Evolutionary conservation across 2,329 filamentous ascomycete species (phyloP), one percentile per base, ranked within the genome.

Genomic region (Graphiopsis chlorocephala): DNA sequence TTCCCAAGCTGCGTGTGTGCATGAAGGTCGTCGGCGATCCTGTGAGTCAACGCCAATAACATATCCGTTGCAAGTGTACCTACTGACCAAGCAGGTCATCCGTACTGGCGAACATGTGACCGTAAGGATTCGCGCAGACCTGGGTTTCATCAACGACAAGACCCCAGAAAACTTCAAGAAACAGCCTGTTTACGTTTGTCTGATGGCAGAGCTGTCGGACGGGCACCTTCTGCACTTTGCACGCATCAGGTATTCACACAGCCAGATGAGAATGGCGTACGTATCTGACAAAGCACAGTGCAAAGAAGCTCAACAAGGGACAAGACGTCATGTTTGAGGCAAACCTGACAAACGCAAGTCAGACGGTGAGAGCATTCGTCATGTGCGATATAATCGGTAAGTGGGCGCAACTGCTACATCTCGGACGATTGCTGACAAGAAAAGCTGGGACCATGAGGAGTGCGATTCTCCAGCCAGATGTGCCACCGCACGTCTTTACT

Each of bases 321-420:
- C 85, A 89, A 26, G 84, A 88, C 11, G 73, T 93, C 2, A 76
- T 81, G 0, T 89, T 90, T 67, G 84, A 78, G 23, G 84, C 88
- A 0, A 78, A 84, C 0, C 74, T 92, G 23, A 83, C 76, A 1
- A 79, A 79, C 4, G 74, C 80, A 0, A 83, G 85, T 20, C 85
- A 89, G 64, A 78, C 82, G 3, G 84, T 95, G 35, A 83, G 83
- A 26, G 91, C 88, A 66, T 86, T 88, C 72, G 82, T 93, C 57
- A 90, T 91, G 75, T 98, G 93, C 69, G 94, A 97, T 77, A 89
- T 92, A 50, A 90, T 98, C 71, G 62, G 60, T 91, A 85, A 86
- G 75, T 67, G 78, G 33, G 15, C 2, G 64, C 2, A 15, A 42
- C 65, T 6, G 8, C 6, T 38, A 25, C 10, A 6, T 6, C 17